Evolutionary conservation across 148 eudicot genomes (phyloP).

Genomic region (Gaultheria prostrata): DNA sequence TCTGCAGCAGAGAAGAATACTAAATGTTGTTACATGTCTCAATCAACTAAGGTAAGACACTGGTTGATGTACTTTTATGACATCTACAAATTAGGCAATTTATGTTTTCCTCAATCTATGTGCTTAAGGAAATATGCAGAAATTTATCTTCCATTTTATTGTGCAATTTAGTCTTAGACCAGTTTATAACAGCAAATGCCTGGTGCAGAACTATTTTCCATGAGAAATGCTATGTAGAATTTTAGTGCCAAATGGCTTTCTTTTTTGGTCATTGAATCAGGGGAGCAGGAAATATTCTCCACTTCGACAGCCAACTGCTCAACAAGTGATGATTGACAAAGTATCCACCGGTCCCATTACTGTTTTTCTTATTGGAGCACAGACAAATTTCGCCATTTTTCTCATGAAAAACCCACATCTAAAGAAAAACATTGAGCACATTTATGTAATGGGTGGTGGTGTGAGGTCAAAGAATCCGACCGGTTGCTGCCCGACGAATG

Average conservation of each 20-base stretch:
- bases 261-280: conserved; percentile 32
- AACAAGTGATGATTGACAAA: conserved; percentile 70
- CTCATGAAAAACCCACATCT: conserved; percentile 74
- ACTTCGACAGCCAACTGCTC: conserved; percentile 64
- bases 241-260: neutral
- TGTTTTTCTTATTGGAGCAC: conserved; percentile 63
- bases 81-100: neutral
- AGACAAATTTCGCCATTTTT: conserved; percentile 72
- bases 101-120: neutral
- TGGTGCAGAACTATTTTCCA: neutral
- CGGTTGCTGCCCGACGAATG: conserved; percentile 62
- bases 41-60: neutral
- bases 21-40: neutral
- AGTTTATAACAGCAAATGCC: neutral
- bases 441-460: conserved; percentile 85
- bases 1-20: neutral
- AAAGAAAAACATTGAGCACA: conserved; percentile 76
- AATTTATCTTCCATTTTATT: neutral
- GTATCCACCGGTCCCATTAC: conserved; percentile 72
- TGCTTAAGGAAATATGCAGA: neutral
- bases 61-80: neutral
- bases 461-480: conserved; percentile 67
- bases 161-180: neutral
- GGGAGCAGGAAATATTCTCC: conserved; percentile 72
- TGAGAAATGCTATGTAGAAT: neutral